phyloP scores from a whole-genome alignment of 2,329 filamentous ascomycete genomes.

The Ambrosiella cleistominuta region DNA sequence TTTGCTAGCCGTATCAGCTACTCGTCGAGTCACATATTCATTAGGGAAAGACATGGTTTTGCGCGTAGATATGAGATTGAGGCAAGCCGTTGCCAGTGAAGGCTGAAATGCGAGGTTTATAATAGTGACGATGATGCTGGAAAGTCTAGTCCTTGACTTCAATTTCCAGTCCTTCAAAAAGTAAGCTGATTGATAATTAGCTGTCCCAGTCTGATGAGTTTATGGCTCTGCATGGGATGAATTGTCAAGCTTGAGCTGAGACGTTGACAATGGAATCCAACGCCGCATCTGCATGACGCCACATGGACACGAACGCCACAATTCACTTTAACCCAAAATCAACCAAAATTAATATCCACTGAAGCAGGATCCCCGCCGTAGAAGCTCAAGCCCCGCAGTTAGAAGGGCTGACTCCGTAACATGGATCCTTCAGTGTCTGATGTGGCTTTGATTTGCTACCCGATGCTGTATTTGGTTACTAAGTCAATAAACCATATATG shows the following conservation, averaged over 20 bases:
- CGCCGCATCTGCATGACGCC: too few relatives aligned
- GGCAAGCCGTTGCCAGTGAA: neutral
- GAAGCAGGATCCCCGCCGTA: neutral
- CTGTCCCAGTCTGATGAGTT: too few relatives aligned
- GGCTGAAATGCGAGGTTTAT: neutral
- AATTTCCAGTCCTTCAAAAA: too few relatives aligned
- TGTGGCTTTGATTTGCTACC: too few relatives aligned
- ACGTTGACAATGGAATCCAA: too few relatives aligned
- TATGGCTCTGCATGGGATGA: too few relatives aligned
- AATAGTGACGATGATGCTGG: neutral
- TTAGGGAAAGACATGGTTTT: slow-evolving; percentile 47
- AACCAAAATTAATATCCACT: neutral
- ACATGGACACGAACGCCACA: neutral
- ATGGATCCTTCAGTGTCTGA: neutral
- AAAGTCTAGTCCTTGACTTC: too few relatives aligned
- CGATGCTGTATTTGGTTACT: too few relatives aligned
- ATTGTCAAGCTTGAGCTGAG: too few relatives aligned
- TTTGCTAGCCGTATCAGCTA: slow-evolving; percentile 68
- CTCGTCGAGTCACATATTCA: slow-evolving; percentile 67
- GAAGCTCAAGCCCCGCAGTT: neutral
- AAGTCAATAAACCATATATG: too few relatives aligned
- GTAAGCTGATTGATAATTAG: too few relatives aligned
- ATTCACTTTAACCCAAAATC: neutral
- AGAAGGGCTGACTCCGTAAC: neutral
- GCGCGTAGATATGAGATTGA: neutral